Base-by-base conservation (phyloP, 139 green algal genomes). In the Micromonas commoda region DNA sequence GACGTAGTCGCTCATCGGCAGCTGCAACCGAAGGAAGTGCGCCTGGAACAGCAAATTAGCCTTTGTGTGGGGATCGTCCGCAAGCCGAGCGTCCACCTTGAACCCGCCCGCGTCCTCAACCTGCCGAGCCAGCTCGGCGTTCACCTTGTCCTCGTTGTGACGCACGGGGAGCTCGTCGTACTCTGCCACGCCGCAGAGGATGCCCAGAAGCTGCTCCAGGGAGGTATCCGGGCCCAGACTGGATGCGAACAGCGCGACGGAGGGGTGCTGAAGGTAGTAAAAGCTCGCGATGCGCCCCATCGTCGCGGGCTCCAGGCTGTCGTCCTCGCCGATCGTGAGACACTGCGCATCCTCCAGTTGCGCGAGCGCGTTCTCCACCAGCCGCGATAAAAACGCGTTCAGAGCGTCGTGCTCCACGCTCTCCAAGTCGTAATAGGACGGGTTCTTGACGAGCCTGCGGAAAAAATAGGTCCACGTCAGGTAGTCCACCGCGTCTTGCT, bases 91-190 rank as follows among this genome's bases (percentile, higher is more conserved):
- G 26, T 77, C 66, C 9, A 68, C 77, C 31, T 70, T 53, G 26
- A 70, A 68, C 3, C 68, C 68, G 13, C 66, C 51, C 3, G 64
- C 67, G 20, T 71, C 76, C 29, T 86, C 77, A 54, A 95, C 91
- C 20, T 83, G 19, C 0, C 80, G 63, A 2, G 88, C 80, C 51
- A 97, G 83, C 20, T 88, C 77, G 3, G 76, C 76, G 78, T 99
- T 99, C 54, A 98, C 81, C 75, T 90, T 91, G 83, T 99, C 95
- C 82, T 99, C 95, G 77, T 99, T 98, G 87, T 98, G 95, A 0
- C 95, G 85, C 71, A 99, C 95, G 0, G 95, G 95, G 71, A 99
- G 84, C 80, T 98, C 94, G 82, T 97, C 90, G 80, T 91, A 99
- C 88, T 99, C 95, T 13, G 89, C 72, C 3, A 87, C 89, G 13